Evolutionary conservation across 108 stramenopile genomes (phyloP), one percentile per base, ranked within the genome.

Genomic region (Pelagomonas calceolata): DNA sequence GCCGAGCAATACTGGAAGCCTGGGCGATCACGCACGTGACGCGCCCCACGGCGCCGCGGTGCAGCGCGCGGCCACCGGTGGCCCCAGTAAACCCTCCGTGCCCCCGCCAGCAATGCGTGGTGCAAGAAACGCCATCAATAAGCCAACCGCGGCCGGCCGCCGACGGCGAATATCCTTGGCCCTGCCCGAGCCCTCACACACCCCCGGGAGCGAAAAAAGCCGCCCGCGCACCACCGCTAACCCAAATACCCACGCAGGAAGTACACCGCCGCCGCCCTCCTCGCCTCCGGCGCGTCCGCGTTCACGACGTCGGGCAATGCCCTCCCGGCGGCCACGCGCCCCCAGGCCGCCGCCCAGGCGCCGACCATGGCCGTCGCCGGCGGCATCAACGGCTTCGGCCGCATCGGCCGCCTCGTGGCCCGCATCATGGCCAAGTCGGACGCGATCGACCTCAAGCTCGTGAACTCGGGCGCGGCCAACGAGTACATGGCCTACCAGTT

Each of bases 401-500:
- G 98, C 87, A 99, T 99, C 73, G 98, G 98, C 79, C 97, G 97
- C 87, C 94, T 98, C 68, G 95, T 98, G 66, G 95, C 95, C 78
- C 95, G 94, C 78, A 92, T 93, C 84, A 93, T 96, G 84, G 88
- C 94, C 85, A 93, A 94, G 70, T 91, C 94, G 75, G 87, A 89
- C 26, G 90, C 86, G 70, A 80, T 83, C 81, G 81, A 92, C 66
- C 84, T 96, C 43, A 89, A 86, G 76, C 90, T 82, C 68, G 95
- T 98, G 88, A 98, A 98, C 89, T 94, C 95, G 68, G 96, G 96
- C 70, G 95, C 94, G 82, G 92, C 92, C 75, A 84, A 94, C 70
- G 94, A 95, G 68, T 96, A 98, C 97, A 95, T 96, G 95, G 95
- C 94, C 75, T 99, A 99, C 95, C 95, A 97, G 82, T 93, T 95